Percentiles rank a stretch among this genome's conserved stretches.
Evolutionary conservation across 495 filamentous ascomycete genomes (phyloP).

Genomic region (Pseudotulostoma volvatum): DNA sequence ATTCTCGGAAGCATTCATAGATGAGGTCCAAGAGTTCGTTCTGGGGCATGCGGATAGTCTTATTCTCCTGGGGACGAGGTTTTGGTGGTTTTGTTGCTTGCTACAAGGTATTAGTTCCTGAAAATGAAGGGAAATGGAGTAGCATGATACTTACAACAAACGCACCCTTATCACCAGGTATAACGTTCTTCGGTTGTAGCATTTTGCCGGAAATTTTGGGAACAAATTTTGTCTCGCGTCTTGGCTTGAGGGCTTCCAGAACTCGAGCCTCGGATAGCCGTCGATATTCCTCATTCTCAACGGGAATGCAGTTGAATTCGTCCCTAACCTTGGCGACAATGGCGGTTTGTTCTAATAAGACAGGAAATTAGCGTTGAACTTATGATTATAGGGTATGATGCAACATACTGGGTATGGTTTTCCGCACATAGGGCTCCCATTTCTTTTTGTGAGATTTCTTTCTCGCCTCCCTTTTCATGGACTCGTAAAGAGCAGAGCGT

Average conservation of each 20-base stretch:
- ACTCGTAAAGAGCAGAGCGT: slow-evolving; percentile 30
- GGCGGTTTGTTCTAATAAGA: slow-evolving; percentile 61
- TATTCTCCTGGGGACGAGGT: slow-evolving; percentile 47
- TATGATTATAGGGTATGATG: no score
- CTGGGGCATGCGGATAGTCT: slow-evolving; percentile 71
- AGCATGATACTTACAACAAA: slow-evolving; percentile 24
- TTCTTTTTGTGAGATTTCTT: slow-evolving; percentile 40
- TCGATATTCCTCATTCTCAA: slow-evolving; percentile 56
- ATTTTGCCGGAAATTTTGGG: slow-evolving; percentile 24
- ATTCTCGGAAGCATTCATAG: slow-evolving; percentile 63
- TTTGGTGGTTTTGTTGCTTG: slow-evolving; percentile 23
- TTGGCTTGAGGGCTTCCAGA: slow-evolving; percentile 46
- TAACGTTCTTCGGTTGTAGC: slow-evolving; percentile 20
- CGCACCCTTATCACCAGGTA: slow-evolving; percentile 20
- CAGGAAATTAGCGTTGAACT: no score
- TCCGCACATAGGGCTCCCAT: slow-evolving; percentile 52
- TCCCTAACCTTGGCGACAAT: slow-evolving; percentile 56
- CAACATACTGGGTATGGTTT: slow-evolving; percentile 62
- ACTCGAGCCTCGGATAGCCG: slow-evolving; percentile 42
- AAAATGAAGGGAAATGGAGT: background rate
- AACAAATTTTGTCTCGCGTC: slow-evolving; percentile 31
- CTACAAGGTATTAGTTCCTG: slow-evolving; percentile 9
- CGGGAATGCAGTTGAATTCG: slow-evolving; percentile 62
- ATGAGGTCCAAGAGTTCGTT: slow-evolving; percentile 74
- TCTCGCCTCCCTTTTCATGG: slow-evolving; percentile 28